Evolutionary conservation across 2,329 filamentous ascomycete genomes (phyloP).

Genomic region (Apiospora sp.): DNA sequence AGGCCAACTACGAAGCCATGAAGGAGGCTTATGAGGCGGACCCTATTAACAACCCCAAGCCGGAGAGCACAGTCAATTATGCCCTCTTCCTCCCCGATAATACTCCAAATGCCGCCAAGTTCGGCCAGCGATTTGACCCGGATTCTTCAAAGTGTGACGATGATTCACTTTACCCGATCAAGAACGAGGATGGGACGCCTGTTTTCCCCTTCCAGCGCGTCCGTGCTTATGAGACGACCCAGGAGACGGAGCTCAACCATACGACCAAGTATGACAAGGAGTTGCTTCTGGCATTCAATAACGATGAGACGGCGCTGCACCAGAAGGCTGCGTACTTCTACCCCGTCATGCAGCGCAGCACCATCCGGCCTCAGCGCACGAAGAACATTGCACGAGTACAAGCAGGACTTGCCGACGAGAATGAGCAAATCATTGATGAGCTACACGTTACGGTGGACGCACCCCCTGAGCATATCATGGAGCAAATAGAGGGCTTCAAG

Average conservation of each 20-base stretch:
- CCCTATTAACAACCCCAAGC: slow-evolving; percentile 62
- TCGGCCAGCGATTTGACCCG: slow-evolving; percentile 68
- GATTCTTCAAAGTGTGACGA: slow-evolving; percentile 63
- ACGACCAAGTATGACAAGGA: slow-evolving; percentile 70
- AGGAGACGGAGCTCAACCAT: slow-evolving; percentile 64
- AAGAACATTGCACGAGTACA: slow-evolving; percentile 67
- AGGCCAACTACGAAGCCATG: slow-evolving; percentile 58
- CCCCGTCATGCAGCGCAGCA: slow-evolving; percentile 70
- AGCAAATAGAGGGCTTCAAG: slow-evolving; percentile 61
- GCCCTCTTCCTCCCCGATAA: slow-evolving; percentile 70
- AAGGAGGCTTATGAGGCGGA: slow-evolving; percentile 64
- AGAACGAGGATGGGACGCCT: slow-evolving; percentile 52
- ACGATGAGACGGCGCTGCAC: slow-evolving; percentile 52
- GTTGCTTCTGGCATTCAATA: slow-evolving; percentile 65
- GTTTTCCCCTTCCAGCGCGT: slow-evolving; percentile 69
- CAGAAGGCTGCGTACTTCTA: slow-evolving; percentile 73
- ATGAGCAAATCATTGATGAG: slow-evolving; percentile 62
- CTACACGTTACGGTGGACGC: slow-evolving; percentile 64
- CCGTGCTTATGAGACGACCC: slow-evolving; percentile 70
- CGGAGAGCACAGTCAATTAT: slow-evolving; percentile 68
- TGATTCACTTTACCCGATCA: slow-evolving; percentile 62
- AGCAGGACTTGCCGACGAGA: slow-evolving; percentile 54
- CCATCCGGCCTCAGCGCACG: slow-evolving; percentile 68
- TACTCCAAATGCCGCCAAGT: slow-evolving; percentile 55
- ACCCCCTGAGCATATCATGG: slow-evolving; percentile 60